Evolutionary conservation across 495 filamentous ascomycete species (phyloP).

Genomic region (Immersiella caudata): DNA sequence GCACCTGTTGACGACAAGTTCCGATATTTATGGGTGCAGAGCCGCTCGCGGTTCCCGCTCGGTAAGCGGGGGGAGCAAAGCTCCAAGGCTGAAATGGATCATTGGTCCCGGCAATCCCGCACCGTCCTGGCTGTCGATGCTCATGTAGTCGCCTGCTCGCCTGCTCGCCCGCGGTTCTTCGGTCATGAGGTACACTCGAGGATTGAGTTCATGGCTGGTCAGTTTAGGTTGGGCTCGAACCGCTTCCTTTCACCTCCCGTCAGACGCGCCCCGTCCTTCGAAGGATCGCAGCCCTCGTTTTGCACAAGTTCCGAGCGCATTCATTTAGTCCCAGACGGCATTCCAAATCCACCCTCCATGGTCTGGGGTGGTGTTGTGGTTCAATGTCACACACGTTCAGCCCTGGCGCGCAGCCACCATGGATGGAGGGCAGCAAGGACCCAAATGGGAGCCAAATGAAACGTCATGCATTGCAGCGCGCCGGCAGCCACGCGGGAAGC

Average conservation of each 20-base stretch:
- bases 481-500: background rate
- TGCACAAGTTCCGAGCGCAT: background rate
- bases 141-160: no score
- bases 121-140: no score
- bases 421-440: background rate
- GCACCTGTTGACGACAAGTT: no score
- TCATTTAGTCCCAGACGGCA: no score
- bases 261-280: background rate
- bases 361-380: background rate
- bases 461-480: background rate
- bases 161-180: no score
- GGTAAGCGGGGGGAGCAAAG: no score
- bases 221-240: no score
- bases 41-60: no score
- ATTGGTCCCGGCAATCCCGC: no score
- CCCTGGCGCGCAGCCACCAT: background rate
- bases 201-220: background rate
- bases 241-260: background rate
- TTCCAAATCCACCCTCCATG: background rate
- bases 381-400: background rate
- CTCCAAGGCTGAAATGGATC: no score
- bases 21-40: no score
- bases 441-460: background rate
- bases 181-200: background rate
- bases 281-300: background rate